Evolutionary conservation across 78 protist genomes (phyloP).

Genomic region (Dictyostelium intermedium): DNA sequence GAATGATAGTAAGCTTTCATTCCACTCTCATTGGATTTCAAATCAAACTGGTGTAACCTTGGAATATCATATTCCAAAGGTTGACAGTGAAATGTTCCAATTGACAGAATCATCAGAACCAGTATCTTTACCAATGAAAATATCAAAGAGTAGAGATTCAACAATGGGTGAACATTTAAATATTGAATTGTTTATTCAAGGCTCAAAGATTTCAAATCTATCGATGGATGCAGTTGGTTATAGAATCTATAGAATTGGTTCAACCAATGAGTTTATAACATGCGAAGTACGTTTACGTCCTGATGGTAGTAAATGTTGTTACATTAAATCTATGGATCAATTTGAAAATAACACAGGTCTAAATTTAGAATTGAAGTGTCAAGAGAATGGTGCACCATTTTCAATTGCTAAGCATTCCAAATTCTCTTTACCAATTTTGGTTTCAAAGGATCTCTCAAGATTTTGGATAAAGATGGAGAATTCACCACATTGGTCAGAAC

Average conservation of each 20-base stretch:
- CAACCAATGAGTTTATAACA: not conserved
- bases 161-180: constrained; percentile 37
- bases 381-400: constrained; percentile 9
- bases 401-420: not conserved
- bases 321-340: constrained; percentile 40
- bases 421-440: constrained; percentile 26
- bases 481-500: constrained; percentile 38
- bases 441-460: not conserved
- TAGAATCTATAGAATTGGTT: constrained; percentile 21
- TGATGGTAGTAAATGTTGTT: constrained; percentile 56
- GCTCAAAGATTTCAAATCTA: not conserved
- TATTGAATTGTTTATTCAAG: not conserved
- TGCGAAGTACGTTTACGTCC: constrained; percentile 42
- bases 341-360: constrained; percentile 31
- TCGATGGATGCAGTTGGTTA: constrained; percentile 53
- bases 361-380: not conserved
- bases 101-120: not conserved
- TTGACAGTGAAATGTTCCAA: not conserved
- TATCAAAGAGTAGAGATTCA: constrained; percentile 23
- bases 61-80: constrained; percentile 11
- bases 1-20: not conserved
- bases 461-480: constrained; percentile 8
- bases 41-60: constrained; percentile 36
- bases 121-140: constrained; percentile 15
- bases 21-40: constrained; percentile 73